phyloP scores from a whole-genome alignment of 2,329 filamentous ascomycete species.

The Fusarium sororula region DNA sequence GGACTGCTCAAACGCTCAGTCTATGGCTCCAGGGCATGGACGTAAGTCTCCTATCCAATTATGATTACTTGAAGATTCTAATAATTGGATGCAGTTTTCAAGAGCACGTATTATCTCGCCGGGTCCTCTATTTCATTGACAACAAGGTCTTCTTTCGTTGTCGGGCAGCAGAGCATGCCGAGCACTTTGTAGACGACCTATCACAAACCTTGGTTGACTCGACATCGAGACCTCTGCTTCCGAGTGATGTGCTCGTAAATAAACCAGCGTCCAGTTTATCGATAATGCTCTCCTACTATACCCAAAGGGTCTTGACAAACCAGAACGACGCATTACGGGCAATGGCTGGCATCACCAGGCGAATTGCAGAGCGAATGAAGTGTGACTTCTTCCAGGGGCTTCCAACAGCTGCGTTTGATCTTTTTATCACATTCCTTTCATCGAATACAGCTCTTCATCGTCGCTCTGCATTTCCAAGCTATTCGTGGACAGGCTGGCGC shows the following conservation, averaged over 20 bases:
- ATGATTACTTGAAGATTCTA: accelerated
- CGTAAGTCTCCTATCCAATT: accelerated
- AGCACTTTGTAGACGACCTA: neutral
- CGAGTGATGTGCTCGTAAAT: too few relatives aligned
- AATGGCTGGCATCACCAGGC: neutral
- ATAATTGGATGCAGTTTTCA: accelerated
- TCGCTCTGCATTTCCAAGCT: accelerated
- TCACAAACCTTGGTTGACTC: too few relatives aligned
- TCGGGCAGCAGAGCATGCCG: neutral
- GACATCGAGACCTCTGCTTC: too few relatives aligned
- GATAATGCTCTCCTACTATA: neutral
- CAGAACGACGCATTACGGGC: neutral
- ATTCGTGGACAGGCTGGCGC: neutral
- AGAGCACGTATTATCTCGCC: neutral
- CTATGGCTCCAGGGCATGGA: neutral
- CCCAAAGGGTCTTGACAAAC: neutral
- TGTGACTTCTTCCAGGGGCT: accelerated
- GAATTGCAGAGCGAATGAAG: accelerated
- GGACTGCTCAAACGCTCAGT: accelerated
- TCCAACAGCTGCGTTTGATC: neutral
- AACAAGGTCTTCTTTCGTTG: neutral
- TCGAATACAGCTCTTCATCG: accelerated
- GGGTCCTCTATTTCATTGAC: neutral
- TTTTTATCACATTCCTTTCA: accelerated
- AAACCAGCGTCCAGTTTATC: neutral